Percentiles rank a stretch among this genome's conserved stretches.
Evolutionary conservation across 148 eudicot genomes (phyloP).

Genomic region (Vaccinium corymbosum): DNA sequence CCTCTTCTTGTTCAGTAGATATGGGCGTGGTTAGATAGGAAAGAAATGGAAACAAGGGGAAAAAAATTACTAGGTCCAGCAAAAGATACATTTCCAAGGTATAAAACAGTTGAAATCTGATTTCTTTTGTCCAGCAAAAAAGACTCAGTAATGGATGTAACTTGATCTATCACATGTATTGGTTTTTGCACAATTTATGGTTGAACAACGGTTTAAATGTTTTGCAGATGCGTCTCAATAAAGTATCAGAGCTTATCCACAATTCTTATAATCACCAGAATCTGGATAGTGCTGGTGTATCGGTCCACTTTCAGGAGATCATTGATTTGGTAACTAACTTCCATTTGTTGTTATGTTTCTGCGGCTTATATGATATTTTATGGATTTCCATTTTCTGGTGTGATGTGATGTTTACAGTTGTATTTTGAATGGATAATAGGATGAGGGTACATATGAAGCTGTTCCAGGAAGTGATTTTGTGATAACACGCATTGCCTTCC

Average conservation of each 20-base stretch:
- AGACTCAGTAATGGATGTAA: background rate
- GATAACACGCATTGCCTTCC: slow-evolving; percentile 78
- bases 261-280: slow-evolving; percentile 88
- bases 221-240: slow-evolving; percentile 90
- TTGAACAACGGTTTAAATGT: background rate
- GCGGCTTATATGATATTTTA: background rate
- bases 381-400: background rate
- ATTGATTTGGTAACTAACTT: slow-evolving; percentile 58
- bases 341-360: background rate
- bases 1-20: background rate
- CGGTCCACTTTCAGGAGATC: slow-evolving; percentile 94
- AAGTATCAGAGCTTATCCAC: slow-evolving; percentile 97
- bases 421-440: slow-evolving; percentile 33
- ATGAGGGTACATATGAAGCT: slow-evolving; percentile 76
- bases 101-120: background rate
- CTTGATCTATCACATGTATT: background rate
- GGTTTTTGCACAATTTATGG: background rate
- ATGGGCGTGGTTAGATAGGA: background rate
- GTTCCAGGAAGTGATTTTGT: slow-evolving; percentile 87
- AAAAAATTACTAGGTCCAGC: background rate
- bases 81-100: background rate
- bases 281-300: slow-evolving; percentile 85
- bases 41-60: background rate
- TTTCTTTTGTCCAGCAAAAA: background rate
- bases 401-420: background rate